Conservation (phyloP, 2,329 filamentous ascomycete genomes). For the Pseudogymnoascus sp. region DNA sequence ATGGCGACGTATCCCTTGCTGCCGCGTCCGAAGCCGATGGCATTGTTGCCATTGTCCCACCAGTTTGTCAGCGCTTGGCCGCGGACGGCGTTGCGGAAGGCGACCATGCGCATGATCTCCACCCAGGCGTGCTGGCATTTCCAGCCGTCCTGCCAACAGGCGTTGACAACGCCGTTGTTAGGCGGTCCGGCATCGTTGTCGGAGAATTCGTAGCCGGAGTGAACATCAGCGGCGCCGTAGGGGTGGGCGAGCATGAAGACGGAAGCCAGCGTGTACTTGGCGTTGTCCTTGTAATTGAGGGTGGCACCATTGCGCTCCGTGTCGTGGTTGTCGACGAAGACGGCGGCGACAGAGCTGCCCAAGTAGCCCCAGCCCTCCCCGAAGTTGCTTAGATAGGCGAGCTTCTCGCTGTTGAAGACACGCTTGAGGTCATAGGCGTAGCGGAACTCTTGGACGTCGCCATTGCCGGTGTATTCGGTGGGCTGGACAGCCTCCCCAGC, state of each 20-base stretch:
- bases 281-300: neutral
- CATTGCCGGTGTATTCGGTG: neutral
- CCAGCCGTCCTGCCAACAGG: neutral
- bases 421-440: neutral
- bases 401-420: neutral
- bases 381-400: neutral
- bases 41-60: constrained; percentile 1
- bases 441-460: constrained; percentile 1
- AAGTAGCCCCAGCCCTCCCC: neutral
- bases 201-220: neutral
- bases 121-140: neutral
- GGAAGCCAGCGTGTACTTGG: neutral
- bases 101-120: neutral
- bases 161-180: neutral
- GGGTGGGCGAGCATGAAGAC: neutral
- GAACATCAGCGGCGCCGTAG: neutral
- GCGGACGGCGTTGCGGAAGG: neutral
- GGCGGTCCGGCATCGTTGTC: neutral
- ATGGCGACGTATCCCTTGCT: neutral
- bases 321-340: constrained; percentile 3
- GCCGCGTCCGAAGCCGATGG: neutral
- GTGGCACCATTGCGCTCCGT: neutral
- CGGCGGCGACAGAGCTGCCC: neutral
- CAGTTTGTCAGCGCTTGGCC: neutral
- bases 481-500: neutral